Percentiles rank a stretch among this genome's conserved stretches.
Evolutionary conservation across 1,139 yeast genomes (phyloP).

Genomic region (Candida sp.): DNA sequence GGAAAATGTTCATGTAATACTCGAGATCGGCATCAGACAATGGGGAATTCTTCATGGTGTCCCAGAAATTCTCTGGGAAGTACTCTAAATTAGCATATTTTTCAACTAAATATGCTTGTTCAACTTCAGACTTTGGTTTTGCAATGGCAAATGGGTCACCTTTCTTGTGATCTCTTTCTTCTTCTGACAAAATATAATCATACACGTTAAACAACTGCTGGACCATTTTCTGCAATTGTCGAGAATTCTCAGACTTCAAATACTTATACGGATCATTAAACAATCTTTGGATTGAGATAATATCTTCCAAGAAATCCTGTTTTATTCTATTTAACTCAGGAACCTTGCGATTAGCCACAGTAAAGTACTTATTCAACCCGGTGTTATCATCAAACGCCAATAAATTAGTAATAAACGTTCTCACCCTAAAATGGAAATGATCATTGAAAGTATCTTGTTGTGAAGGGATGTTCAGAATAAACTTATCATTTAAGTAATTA

Average conservation of each 20-base stretch:
- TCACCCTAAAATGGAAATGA: conserved; percentile 31
- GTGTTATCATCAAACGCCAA: conserved; percentile 43
- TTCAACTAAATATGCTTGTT: conserved; percentile 14
- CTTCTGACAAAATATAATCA: conserved; percentile 29
- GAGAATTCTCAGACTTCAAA: conserved; percentile 19
- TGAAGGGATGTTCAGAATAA: conserved; percentile 21
- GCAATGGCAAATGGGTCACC: conserved; percentile 16
- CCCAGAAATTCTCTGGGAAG: conserved; percentile 34
- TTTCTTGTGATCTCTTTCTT: conserved; percentile 14
- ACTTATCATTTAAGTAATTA: conserved; percentile 35
- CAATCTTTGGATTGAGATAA: conserved; percentile 26
- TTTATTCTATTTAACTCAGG: conserved; percentile 18
- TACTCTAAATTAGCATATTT: conserved; percentile 21
- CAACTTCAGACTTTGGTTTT: conserved; percentile 13
- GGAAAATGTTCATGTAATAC: conserved; percentile 22
- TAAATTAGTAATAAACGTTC: conserved; percentile 30
- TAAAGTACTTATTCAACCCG: conserved; percentile 42
- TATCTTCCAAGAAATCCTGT: conserved; percentile 30
- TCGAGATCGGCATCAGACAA: conserved; percentile 21
- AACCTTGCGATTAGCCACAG: conserved; percentile 22
- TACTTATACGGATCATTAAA: conserved; percentile 36
- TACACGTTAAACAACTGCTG: conserved; percentile 24
- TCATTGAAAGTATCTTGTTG: conserved; percentile 41
- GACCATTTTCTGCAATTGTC: conserved; percentile 18
- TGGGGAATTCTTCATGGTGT: conserved; percentile 21